Conservation (phyloP, 768 basidiomycete species). For the Cystofilobasidium capitatum region DNA sequence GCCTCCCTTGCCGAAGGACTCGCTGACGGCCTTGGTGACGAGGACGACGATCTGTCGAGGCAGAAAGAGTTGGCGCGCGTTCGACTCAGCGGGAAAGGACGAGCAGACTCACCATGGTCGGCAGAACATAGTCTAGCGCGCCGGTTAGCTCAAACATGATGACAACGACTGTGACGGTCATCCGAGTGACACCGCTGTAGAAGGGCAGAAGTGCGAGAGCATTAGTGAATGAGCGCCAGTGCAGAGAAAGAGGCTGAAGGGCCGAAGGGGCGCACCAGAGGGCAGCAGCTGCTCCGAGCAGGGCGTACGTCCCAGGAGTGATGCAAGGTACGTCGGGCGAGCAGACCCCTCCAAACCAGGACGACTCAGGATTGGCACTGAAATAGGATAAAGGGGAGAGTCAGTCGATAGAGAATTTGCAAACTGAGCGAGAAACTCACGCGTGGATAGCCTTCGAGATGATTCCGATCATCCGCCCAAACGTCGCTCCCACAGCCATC, state of each 20-base stretch:
- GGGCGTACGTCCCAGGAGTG: conserved; percentile 95
- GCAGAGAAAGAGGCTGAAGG: conserved; percentile 10
- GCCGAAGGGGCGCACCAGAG: conserved; percentile 57
- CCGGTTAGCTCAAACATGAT: conserved; percentile 99
- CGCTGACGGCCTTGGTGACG: conserved; percentile 93
- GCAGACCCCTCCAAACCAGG: conserved; percentile 74
- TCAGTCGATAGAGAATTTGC: background rate
- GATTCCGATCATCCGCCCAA: conserved; percentile 94
- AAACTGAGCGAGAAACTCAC: conserved; percentile 42
- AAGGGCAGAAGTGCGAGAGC: background rate
- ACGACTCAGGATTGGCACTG: conserved; percentile 71
- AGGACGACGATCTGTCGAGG: conserved; percentile 75
- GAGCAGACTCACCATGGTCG: conserved; percentile 72
- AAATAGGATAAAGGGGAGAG: background rate
- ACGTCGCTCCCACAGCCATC: conserved; percentile 96
- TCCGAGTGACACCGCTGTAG: conserved; percentile 81
- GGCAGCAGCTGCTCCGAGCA: conserved; percentile 91
- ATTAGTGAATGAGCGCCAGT: background rate
- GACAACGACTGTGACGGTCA: conserved; percentile 95
- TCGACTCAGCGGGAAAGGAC: background rate
- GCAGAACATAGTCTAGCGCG: conserved; percentile 89
- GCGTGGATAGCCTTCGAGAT: conserved; percentile 84
- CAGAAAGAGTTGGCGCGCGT: background rate
- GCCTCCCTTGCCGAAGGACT: conserved; percentile 81
- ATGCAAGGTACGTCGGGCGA: conserved; percentile 89